Evolutionary conservation across 1,284 basidiomycete genomes (phyloP).

Genomic region (Ustilago tritici): DNA sequence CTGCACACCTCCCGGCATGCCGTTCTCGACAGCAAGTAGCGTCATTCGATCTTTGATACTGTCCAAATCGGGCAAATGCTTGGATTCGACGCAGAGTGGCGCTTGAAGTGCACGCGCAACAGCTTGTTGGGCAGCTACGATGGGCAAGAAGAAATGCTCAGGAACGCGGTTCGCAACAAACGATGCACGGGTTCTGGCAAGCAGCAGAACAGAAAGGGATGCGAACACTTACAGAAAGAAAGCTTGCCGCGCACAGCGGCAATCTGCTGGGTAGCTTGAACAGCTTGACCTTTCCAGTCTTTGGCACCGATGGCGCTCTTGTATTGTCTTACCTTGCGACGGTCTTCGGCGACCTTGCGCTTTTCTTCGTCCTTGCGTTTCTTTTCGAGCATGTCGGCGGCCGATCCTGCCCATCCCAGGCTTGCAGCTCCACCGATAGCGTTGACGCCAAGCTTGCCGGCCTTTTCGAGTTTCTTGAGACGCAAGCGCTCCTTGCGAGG

Average conservation of each 20-base stretch:
- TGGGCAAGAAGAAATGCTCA: conserved; percentile 37
- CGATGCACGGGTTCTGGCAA: conserved; percentile 18
- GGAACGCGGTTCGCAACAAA: conserved; percentile 30
- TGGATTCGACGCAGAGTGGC: conserved; percentile 69
- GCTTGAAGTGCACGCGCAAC: conserved; percentile 54
- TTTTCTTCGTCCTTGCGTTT: conserved; percentile 69
- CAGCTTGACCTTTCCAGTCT: conserved; percentile 60
- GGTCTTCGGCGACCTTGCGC: conserved; percentile 63
- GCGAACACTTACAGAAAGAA: conserved; percentile 51
- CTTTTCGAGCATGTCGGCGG: conserved; percentile 68
- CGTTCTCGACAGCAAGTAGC: conserved; percentile 69
- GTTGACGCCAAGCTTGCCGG: conserved; percentile 43
- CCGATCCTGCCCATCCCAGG: conserved; percentile 67
- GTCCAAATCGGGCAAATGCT: conserved; percentile 70
- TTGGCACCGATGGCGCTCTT: conserved; percentile 63
- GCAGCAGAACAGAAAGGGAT: conserved; percentile 6
- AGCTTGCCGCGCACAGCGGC: conserved; percentile 50
- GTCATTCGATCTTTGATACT: conserved; percentile 70
- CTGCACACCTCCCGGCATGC: conserved; percentile 68
- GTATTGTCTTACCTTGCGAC: conserved; percentile 61
- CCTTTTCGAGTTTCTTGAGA: conserved; percentile 61
- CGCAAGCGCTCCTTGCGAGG: conserved; percentile 61
- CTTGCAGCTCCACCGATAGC: conserved; percentile 36
- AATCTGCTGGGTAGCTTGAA: conserved; percentile 55
- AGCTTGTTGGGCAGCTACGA: conserved; percentile 62